These are phyloP conservation scores for Naegleria fowleri DNA, from an alignment of 208 protist species.

Conservation along the genomic window DNA sequence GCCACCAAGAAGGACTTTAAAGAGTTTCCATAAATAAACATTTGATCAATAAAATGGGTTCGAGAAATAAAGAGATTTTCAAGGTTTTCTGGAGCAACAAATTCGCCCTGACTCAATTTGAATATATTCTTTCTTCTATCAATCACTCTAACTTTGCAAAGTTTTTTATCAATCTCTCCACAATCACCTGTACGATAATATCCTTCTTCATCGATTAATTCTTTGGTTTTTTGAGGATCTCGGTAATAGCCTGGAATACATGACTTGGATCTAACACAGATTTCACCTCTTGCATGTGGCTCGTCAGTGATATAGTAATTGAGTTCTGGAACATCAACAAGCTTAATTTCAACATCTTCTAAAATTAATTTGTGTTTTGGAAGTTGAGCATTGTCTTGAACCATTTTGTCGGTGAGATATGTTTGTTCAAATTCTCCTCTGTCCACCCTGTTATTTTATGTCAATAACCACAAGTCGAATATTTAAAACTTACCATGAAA, in stretches of 20 bases:
- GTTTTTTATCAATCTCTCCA: slow-evolving; percentile 46
- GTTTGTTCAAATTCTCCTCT: slow-evolving; percentile 46
- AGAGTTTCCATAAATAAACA: slow-evolving; percentile 15
- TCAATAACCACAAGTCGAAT: slow-evolving; percentile 63
- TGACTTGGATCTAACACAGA: slow-evolving; percentile 58
- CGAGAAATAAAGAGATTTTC: neutral
- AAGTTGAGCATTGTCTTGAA: slow-evolving; percentile 59
- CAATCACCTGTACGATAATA: slow-evolving; percentile 81
- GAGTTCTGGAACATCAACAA: slow-evolving; percentile 64
- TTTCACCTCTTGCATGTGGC: slow-evolving; percentile 49
- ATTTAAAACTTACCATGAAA: neutral
- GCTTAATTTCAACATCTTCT: slow-evolving; percentile 49
- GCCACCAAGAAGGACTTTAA: neutral
- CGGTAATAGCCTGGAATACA: slow-evolving; percentile 73
- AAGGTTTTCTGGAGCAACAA: slow-evolving; percentile 8
- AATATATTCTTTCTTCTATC: slow-evolving; percentile 78
- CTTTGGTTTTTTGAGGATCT: slow-evolving; percentile 57
- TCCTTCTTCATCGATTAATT: slow-evolving; percentile 63
- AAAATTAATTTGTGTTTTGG: slow-evolving; percentile 24
- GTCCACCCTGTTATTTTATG: slow-evolving; percentile 72
- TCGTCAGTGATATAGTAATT: slow-evolving; percentile 52
- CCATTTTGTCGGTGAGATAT: slow-evolving; percentile 40
- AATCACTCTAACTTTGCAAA: slow-evolving; percentile 61
- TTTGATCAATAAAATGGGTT: slow-evolving; percentile 1
- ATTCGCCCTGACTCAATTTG: slow-evolving; percentile 79